These are phyloP conservation scores for Penicillium occitanis DNA, from an alignment of 2,329 filamentous ascomycete genomes.

Conservation along the genomic window DNA sequence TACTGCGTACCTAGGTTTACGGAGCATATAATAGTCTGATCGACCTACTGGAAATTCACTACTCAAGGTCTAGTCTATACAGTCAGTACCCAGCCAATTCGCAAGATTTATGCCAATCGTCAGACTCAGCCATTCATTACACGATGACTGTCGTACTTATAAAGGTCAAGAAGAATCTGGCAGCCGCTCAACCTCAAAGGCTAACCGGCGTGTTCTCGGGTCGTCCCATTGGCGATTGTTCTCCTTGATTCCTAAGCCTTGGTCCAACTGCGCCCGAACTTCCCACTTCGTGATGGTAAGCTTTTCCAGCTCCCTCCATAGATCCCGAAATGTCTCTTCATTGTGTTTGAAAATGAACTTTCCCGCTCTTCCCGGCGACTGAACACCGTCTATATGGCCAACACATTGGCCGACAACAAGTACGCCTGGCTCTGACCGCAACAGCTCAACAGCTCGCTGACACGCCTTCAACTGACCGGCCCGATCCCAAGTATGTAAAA, in stretches of 20 bases:
- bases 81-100: background rate
- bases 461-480: slow-evolving; percentile 33
- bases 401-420: slow-evolving; percentile 28
- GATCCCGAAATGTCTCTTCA: background rate
- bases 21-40: background rate
- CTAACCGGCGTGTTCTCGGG: background rate
- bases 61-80: background rate
- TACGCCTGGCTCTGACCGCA: slow-evolving; percentile 29
- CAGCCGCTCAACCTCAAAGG: slow-evolving; percentile 8
- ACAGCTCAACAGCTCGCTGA: slow-evolving; percentile 33
- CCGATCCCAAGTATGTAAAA: slow-evolving; percentile 45
- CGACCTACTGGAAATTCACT: background rate
- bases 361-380: background rate
- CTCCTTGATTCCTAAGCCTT: slow-evolving; percentile 7
- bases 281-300: background rate
- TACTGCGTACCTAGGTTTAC: background rate
- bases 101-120: background rate
- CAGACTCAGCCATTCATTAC: background rate
- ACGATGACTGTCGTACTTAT: background rate
- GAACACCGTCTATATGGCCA: slow-evolving; percentile 18
- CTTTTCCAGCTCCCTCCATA: slow-evolving; percentile 1
- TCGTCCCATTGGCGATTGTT: slow-evolving; percentile 6
- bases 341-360: slow-evolving; percentile 5
- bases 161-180: background rate
- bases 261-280: background rate